Percentiles rank a stretch among this genome's conserved stretches.
These are phyloP conservation scores for Trichoderma asperellum DNA, from an alignment of 2,329 filamentous ascomycete genomes.

Conservation along the genomic window DNA sequence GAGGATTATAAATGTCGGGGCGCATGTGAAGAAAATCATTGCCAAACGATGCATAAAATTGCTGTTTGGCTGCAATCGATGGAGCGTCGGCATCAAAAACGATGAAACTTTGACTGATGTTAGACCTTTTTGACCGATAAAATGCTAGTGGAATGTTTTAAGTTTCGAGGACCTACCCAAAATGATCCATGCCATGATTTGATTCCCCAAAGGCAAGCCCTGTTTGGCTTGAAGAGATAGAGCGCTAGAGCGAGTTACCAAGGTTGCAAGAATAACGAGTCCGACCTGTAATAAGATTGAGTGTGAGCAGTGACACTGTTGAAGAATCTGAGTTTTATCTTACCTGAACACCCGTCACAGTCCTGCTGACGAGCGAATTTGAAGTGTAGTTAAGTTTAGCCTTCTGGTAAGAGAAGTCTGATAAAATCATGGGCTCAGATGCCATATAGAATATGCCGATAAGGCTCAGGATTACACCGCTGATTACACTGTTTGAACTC, in stretches of 20 bases:
- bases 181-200: slow-evolving; percentile 82
- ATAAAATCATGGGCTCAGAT: slow-evolving; percentile 69
- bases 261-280: slow-evolving; percentile 76
- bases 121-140: slow-evolving; percentile 10
- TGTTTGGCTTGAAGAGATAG: slow-evolving; percentile 81
- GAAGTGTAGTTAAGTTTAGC: slow-evolving; percentile 32
- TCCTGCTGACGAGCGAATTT: slow-evolving; percentile 55
- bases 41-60: slow-evolving; percentile 90
- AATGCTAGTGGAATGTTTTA: slow-evolving; percentile 22
- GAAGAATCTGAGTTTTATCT: slow-evolving; percentile 33
- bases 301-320: not conserved
- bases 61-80: slow-evolving; percentile 76
- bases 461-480: slow-evolving; percentile 76
- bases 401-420: slow-evolving; percentile 45
- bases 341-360: slow-evolving; percentile 69
- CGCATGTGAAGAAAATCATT: slow-evolving; percentile 89
- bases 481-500: slow-evolving; percentile 60
- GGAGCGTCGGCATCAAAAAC: slow-evolving; percentile 77
- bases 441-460: slow-evolving; percentile 78
- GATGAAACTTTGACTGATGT: slow-evolving; percentile 63
- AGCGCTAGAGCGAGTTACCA: slow-evolving; percentile 87
- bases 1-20: slow-evolving; percentile 91
- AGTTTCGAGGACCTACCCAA: slow-evolving; percentile 59
- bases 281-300: slow-evolving; percentile 58
- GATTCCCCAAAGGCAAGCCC: slow-evolving; percentile 85